These are phyloP conservation scores for Calycina marina DNA, from an alignment of 2,329 filamentous ascomycete genomes.

Conservation along the genomic window DNA sequence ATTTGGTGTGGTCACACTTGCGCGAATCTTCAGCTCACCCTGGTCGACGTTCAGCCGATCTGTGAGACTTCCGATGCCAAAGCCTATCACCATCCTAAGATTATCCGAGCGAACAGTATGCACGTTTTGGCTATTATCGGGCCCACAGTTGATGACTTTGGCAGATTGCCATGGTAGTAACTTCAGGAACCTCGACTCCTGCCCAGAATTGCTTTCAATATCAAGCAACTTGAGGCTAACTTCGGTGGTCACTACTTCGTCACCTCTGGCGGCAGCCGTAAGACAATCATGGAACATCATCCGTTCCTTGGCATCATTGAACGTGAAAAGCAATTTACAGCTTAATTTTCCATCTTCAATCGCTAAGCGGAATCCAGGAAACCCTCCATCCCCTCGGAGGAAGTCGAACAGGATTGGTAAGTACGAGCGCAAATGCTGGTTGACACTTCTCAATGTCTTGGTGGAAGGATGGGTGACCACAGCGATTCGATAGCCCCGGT, in stretches of 20 bases:
- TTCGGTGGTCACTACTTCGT: constrained; percentile 59
- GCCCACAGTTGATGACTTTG: constrained; percentile 57
- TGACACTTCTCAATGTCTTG: constrained; percentile 64
- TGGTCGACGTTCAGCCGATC: constrained; percentile 72
- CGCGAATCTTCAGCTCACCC: constrained; percentile 54
- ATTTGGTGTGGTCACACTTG: constrained; percentile 45
- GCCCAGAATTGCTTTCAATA: constrained; percentile 40
- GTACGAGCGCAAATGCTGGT: constrained; percentile 50
- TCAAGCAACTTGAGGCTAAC: constrained; percentile 50
- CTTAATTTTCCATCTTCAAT: constrained; percentile 29
- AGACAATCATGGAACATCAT: constrained; percentile 57
- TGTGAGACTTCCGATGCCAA: constrained; percentile 61
- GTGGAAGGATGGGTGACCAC: constrained; percentile 65
- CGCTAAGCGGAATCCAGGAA: constrained; percentile 50
- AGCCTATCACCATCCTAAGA: constrained; percentile 61
- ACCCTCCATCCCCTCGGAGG: constrained; percentile 54
- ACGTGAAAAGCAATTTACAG: constrained; percentile 64
- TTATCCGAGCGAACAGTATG: constrained; percentile 63
- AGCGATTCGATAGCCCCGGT: constrained; percentile 66
- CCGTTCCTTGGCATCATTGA: constrained; percentile 58
- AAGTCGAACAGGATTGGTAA: constrained; percentile 67
- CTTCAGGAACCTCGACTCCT: constrained; percentile 16
- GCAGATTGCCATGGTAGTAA: constrained; percentile 48
- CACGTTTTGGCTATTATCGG: constrained; percentile 38
- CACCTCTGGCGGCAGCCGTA: constrained; percentile 53